These are phyloP conservation scores for Candida mesenterica DNA, from an alignment of 1,139 yeast genomes.

Conservation along the genomic window DNA sequence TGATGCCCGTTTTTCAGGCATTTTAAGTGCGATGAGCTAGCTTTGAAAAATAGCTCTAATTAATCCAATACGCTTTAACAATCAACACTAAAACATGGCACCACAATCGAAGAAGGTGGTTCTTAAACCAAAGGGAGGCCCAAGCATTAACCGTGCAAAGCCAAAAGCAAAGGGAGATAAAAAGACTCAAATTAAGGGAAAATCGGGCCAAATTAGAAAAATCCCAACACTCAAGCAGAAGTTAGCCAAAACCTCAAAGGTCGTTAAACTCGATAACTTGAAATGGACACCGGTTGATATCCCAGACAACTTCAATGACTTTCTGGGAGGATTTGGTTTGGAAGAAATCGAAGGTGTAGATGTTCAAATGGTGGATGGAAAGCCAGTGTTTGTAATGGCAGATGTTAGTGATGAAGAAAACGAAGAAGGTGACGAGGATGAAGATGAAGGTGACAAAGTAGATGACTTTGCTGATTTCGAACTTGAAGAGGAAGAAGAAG, in stretches of 20 bases:
- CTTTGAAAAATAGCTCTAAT: conserved; percentile 1
- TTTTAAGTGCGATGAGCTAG: conserved; percentile 1
- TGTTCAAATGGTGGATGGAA: conserved; percentile 66
- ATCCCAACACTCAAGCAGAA: conserved; percentile 34
- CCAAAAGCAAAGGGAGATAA: conserved; percentile 3
- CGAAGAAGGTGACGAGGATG: conserved; percentile 24
- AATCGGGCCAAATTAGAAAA: conserved; percentile 11
- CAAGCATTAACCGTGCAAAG: not conserved
- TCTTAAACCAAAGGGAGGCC: conserved; percentile 1
- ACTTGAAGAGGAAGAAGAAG: conserved; percentile 19
- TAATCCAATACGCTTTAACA: conserved; percentile 4
- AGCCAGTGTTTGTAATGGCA: conserved; percentile 57
- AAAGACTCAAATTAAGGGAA: conserved; percentile 4
- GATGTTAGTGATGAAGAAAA: conserved; percentile 24
- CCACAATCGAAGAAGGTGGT: conserved; percentile 11
- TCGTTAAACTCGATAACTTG: conserved; percentile 51
- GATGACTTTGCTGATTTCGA: conserved; percentile 27
- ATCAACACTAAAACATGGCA: conserved; percentile 7
- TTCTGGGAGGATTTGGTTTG: conserved; percentile 86
- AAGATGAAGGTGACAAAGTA: conserved; percentile 9
- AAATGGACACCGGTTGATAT: conserved; percentile 82
- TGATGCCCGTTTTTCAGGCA: not conserved
- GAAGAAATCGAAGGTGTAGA: conserved; percentile 95
- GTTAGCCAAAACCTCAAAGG: conserved; percentile 33
- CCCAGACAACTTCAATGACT: conserved; percentile 81